These are phyloP conservation scores for Dianthus caryophyllus DNA, from an alignment of 148 eudicot genomes.

Conservation along the genomic window DNA sequence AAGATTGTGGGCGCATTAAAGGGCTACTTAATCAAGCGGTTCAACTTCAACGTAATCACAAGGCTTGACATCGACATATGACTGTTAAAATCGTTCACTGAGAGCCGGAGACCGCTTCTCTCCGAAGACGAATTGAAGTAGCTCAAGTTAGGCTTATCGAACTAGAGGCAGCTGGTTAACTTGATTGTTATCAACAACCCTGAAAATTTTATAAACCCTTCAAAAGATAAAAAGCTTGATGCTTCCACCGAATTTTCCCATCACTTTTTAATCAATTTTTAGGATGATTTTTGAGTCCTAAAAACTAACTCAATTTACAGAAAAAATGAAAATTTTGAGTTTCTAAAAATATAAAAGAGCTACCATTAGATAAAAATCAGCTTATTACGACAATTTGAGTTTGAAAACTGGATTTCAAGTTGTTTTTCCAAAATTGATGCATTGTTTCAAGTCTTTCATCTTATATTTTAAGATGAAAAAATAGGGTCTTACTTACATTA, in stretches of 20 bases:
- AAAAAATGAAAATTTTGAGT: conserved; percentile 82
- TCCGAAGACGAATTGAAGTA: conserved; percentile 60
- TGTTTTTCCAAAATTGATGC: conserved; percentile 27
- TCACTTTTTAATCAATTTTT: conserved; percentile 67
- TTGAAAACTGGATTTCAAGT: no score
- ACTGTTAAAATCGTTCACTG: conserved; percentile 79
- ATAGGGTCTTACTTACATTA: conserved; percentile 22
- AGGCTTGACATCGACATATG: conserved; percentile 74
- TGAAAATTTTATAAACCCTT: conserved; percentile 83
- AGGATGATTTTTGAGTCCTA: no score
- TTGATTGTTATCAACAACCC: conserved; percentile 87
- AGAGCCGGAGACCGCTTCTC: conserved; percentile 56
- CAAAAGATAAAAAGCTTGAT: conserved; percentile 76
- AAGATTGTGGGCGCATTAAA: conserved; percentile 66
- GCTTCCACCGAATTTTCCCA: conserved; percentile 74
- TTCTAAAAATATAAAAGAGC: no score
- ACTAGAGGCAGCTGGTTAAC: conserved; percentile 77
- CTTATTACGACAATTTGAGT: no score
- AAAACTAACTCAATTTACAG: no score
- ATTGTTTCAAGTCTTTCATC: conserved; percentile 19
- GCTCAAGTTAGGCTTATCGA: conserved; percentile 62
- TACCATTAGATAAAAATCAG: no score
- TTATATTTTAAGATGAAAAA: conserved; percentile 30
- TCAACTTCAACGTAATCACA: conserved; percentile 68
- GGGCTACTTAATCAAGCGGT: conserved; percentile 79